phyloP scores from a whole-genome alignment of 2,329 filamentous ascomycete species.

The Aspergillus japonicus region DNA sequence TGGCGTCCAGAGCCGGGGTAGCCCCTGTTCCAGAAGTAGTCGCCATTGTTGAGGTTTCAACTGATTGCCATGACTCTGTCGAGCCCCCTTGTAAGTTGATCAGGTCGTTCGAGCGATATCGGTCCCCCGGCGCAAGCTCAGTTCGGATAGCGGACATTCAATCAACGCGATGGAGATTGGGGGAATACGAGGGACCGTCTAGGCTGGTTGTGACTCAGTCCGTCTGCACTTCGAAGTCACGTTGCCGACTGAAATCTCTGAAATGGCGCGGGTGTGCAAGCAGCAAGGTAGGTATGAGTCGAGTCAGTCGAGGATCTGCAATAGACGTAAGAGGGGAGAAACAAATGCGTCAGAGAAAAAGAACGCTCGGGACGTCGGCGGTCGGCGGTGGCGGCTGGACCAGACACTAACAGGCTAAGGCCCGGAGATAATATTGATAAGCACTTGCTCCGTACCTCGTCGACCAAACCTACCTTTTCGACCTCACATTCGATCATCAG shows the following conservation, averaged over 20 bases:
- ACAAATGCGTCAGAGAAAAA: constrained; percentile 24
- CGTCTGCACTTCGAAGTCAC: not conserved
- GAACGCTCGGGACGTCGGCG: constrained; percentile 16
- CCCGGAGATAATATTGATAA: constrained; percentile 17
- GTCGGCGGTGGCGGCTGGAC: constrained; percentile 27
- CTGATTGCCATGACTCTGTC: constrained; percentile 31
- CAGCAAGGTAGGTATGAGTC: not conserved
- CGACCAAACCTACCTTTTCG: not conserved
- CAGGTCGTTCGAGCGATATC: constrained; percentile 21
- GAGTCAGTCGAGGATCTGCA: not conserved
- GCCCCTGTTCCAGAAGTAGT: constrained; percentile 28
- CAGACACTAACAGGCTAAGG: constrained; percentile 17
- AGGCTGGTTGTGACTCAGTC: not conserved
- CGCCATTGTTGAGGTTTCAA: constrained; percentile 37
- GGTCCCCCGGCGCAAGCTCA: constrained; percentile 25
- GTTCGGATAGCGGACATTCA: constrained; percentile 29
- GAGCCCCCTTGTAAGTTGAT: constrained; percentile 9
- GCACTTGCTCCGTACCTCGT: not conserved
- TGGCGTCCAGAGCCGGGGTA: constrained; percentile 19
- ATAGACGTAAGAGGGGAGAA: constrained; percentile 7
- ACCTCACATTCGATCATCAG: not conserved
- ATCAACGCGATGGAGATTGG: constrained; percentile 8
- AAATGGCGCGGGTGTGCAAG: not conserved
- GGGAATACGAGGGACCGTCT: not conserved
- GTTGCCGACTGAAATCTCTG: not conserved